Evolutionary conservation across 2,329 filamentous ascomycete genomes (phyloP), one percentile per base, ranked within the genome.

Genomic region (Sporothrix pallida): DNA sequence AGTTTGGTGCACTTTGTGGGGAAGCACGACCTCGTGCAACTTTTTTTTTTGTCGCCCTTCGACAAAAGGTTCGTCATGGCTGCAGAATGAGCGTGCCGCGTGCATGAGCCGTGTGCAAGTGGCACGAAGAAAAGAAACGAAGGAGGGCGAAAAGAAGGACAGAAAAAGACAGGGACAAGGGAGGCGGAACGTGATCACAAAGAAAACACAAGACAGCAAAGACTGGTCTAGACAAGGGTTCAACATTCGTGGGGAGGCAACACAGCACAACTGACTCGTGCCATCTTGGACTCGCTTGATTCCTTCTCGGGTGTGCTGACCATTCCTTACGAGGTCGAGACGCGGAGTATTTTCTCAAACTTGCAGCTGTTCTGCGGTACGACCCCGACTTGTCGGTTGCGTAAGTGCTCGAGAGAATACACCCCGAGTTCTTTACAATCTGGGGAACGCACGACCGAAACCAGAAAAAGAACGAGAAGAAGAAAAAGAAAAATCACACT

Each of bases 81-180:
- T 37, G 31, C 31, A 37, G 31, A 37, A 37, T 5, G 58, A 37
- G 56, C 5, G 37, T 15, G 20, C 58, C 58, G 37, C 62, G 62
- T 48, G n/a, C 42, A 48, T 67, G 62, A 50, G 63, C 44, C 63
- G 63, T 23, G 63, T 26, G 63, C 31, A 37, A 37, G 31, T 37
- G 9, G 23, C 20, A 50, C 42, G 8, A 31, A 31, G 15, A 50
- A 2, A n/a, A 26, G 23, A 31, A 60, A n/a, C 44, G 60, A 31
- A 50, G 20, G 20, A 68, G 3, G 42, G 62, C 10, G 4, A 50
- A 37, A 8, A 17, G 12, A 31, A 37, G 31, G 7, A 37, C 4
- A 37, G 26, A 17, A 20, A 37, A 52, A 13, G 52, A 26, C 52
- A 20, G 52, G 17, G 52, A 56, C 9, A 56, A 26, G 9, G 8